phyloP scores from a whole-genome alignment of 345 rosid genomes.

The Murraya paniculata region DNA sequence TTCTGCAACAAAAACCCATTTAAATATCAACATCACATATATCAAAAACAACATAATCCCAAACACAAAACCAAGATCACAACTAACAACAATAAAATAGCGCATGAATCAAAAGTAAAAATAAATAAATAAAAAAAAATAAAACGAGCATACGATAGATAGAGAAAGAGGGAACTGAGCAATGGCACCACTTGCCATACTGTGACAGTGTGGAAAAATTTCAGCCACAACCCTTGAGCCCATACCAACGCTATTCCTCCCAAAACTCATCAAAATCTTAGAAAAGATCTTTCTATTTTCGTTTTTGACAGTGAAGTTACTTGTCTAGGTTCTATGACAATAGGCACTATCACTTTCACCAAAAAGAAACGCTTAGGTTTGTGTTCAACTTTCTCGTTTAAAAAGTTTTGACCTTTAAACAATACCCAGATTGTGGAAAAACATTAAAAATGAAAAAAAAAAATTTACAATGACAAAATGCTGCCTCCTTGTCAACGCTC shows the following conservation, averaged over 20 bases:
- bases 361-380: constrained; percentile 13
- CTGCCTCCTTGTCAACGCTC: constrained; percentile 26
- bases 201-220: constrained; percentile 22
- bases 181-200: constrained; percentile 37
- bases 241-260: constrained; percentile 22
- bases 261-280: constrained; percentile 39
- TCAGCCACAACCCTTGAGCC: constrained; percentile 32
- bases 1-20: constrained; percentile 29
- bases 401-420: constrained; percentile 19
- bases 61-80: constrained; percentile 8
- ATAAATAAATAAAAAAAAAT: constrained; percentile 10
- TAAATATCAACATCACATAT: constrained; percentile 2
- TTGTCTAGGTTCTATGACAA: constrained; percentile 3
- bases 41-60: not conserved
- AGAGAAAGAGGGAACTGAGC: constrained; percentile 47
- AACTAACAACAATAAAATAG: not conserved
- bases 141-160: constrained; percentile 29
- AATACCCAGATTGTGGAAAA: constrained; percentile 14
- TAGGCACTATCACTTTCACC: constrained; percentile 18
- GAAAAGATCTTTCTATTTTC: not conserved
- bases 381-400: constrained; percentile 9
- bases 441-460: not conserved
- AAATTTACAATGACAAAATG: constrained; percentile 11
- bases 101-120: constrained; percentile 8
- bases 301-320: not conserved